A percentile compares a stretch with the other conserved stretches of the same genome.
Conservation (phyloP, 768 basidiomycete genomes). For the Mycena pura region DNA sequence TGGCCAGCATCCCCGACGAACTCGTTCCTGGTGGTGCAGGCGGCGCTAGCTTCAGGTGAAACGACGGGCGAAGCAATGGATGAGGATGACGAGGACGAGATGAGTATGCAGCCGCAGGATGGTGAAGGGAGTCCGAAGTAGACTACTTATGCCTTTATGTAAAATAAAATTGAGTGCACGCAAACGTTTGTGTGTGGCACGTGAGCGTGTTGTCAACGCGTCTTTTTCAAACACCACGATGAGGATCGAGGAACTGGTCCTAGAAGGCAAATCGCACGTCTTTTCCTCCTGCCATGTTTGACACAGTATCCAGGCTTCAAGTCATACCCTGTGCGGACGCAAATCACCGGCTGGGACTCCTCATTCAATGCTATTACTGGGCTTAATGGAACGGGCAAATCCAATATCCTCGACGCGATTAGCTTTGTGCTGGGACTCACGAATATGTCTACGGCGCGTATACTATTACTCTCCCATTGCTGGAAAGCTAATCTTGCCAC, state of each 20-base stretch:
- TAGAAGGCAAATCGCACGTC: constrained; percentile 69
- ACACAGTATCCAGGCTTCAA: constrained; percentile 79
- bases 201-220: not conserved
- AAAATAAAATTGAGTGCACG: too few species aligned
- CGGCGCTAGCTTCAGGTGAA: constrained; percentile 28
- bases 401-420: constrained; percentile 99
- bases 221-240: constrained; percentile 50
- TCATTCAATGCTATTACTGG: constrained; percentile 99
- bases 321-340: constrained; percentile 95
- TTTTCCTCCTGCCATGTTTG: not conserved
- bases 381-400: constrained; percentile 95
- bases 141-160: too few species aligned
- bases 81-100: constrained; percentile 71
- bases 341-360: constrained; percentile 95
- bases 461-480: not conserved
- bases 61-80: constrained; percentile 37
- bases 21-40: constrained; percentile 54
- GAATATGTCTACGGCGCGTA: constrained; percentile 87
- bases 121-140: constrained; percentile 9
- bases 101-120: constrained; percentile 75
- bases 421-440: constrained; percentile 98
- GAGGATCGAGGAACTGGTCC: constrained; percentile 94
- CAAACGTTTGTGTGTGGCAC: too few species aligned
- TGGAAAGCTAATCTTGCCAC: constrained; percentile 21
- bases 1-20: constrained; percentile 70